These are phyloP conservation scores for Fusarium pseudocircinatum DNA, from an alignment of 2,329 filamentous ascomycete species.

Conservation along the genomic window DNA sequence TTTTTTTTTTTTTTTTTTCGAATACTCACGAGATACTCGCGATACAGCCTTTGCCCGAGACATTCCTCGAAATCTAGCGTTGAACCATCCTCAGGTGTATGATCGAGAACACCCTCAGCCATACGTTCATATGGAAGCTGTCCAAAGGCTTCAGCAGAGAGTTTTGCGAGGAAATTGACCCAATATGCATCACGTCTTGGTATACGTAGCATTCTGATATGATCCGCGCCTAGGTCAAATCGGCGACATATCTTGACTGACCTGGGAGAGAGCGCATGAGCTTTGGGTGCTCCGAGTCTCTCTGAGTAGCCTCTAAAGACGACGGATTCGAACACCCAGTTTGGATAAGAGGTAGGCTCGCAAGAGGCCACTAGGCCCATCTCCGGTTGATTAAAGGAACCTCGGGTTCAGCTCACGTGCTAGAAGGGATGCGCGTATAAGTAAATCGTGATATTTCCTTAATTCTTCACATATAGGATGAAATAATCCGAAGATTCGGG, in stretches of 20 bases:
- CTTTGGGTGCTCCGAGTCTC: neutral
- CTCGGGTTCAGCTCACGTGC: neutral
- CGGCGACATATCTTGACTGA: neutral
- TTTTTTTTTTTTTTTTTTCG: too few relatives aligned
- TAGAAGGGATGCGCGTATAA: neutral
- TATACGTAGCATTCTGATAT: too few relatives aligned
- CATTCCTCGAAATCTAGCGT: neutral
- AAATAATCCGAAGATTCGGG: rapidly evolving
- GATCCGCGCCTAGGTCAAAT: neutral
- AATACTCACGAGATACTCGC: neutral
- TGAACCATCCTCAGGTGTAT: neutral
- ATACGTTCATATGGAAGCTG: neutral
- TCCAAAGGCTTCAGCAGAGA: neutral
- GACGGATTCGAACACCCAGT: too few relatives aligned
- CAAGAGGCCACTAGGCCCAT: too few relatives aligned
- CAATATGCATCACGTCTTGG: neutral
- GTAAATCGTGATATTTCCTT: neutral
- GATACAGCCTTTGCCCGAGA: rapidly evolving
- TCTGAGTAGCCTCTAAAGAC: rapidly evolving
- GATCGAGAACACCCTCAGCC: neutral
- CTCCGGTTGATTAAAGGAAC: too few relatives aligned
- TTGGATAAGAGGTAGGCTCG: neutral
- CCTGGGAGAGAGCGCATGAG: neutral
- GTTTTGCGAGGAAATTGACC: neutral
- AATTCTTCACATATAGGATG: neutral